Conservation (phyloP, 2,329 filamentous ascomycete genomes). For the Colletotrichum falcatum region DNA sequence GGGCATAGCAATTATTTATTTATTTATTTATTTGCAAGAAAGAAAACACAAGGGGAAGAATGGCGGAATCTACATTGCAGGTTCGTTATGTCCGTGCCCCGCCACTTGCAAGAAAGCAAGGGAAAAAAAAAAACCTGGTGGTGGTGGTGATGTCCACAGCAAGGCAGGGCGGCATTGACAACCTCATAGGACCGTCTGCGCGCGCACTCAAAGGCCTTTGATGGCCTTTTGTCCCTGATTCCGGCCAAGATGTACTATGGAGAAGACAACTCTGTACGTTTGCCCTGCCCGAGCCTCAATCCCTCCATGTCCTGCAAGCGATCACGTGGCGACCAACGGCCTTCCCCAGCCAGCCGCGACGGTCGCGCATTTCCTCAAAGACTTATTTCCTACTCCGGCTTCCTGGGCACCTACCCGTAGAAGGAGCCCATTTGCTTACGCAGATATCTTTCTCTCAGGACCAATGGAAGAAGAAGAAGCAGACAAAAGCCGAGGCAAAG, state of each 20-base stretch:
- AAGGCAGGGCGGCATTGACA: slow-evolving; percentile 25
- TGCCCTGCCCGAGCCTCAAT: slow-evolving; percentile 20
- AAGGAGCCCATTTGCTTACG: slow-evolving; percentile 16
- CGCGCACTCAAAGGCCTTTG: slow-evolving; percentile 77
- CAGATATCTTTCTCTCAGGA: slow-evolving; percentile 65
- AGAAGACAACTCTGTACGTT: slow-evolving; percentile 83
- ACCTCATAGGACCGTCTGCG: slow-evolving; percentile 43
- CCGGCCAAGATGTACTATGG: slow-evolving; percentile 93
- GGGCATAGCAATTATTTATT: background rate
- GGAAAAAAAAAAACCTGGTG: slow-evolving; percentile 14
- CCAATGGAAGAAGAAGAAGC: slow-evolving; percentile 95
- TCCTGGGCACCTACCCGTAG: slow-evolving; percentile 17
- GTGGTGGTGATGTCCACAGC: slow-evolving; percentile 19
- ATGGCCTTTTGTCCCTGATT: slow-evolving; percentile 87
- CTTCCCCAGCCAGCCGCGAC: background rate
- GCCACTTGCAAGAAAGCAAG: slow-evolving; percentile 32
- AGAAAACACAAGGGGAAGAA: slow-evolving; percentile 43
- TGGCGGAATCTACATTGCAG: slow-evolving; percentile 61
- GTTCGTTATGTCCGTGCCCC: slow-evolving; percentile 52
- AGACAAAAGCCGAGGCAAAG: slow-evolving; percentile 89
- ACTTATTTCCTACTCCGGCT: background rate
- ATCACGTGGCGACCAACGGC: slow-evolving; percentile 6
- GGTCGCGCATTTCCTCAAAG: background rate
- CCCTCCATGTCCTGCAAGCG: slow-evolving; percentile 5
- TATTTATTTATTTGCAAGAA: background rate